A percentile compares a stretch with the other conserved stretches of the same genome.
phyloP scores from a whole-genome alignment of 108 stramenopile species.

The Seminavis robusta region DNA sequence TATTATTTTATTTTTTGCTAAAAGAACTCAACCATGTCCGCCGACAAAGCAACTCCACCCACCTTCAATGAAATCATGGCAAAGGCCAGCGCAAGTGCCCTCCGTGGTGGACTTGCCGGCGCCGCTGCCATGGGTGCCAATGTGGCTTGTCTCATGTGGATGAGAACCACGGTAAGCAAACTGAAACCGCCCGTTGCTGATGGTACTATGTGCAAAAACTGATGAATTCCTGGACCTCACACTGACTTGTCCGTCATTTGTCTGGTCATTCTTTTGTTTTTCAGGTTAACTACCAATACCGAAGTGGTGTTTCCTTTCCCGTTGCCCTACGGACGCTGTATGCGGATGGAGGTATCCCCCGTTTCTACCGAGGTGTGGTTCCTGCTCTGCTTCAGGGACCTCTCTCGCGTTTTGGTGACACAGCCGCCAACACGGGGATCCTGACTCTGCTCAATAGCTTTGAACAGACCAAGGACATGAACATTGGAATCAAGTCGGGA shows the following conservation, averaged over 20 bases:
- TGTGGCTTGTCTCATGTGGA: conserved; percentile 86
- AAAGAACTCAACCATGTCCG: too few relatives aligned
- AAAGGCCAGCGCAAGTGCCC: conserved; percentile 60
- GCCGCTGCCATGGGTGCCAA: conserved; percentile 87
- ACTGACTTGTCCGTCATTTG: not conserved
- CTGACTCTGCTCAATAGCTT: conserved; percentile 81
- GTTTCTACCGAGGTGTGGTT: conserved; percentile 94
- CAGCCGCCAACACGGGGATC: conserved; percentile 95
- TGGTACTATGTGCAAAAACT: not conserved
- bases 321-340: conserved; percentile 88
- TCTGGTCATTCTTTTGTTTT: conserved; percentile 1
- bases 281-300: conserved; percentile 97
- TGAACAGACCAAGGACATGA: conserved; percentile 80
- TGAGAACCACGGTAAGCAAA: conserved; percentile 75
- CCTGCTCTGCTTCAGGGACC: conserved; percentile 94
- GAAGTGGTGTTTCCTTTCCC: conserved; percentile 91
- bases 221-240: not conserved
- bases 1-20: too few relatives aligned
- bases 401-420: conserved; percentile 95
- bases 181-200: not conserved
- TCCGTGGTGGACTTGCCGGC: conserved; percentile 84
- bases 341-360: conserved; percentile 94
- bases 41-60: conserved; percentile 34
- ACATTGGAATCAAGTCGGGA: conserved; percentile 88
- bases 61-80: conserved; percentile 59